A percentile compares a stretch with the other conserved stretches of the same genome.
phyloP scores from a whole-genome alignment of 768 basidiomycete species.

The Ramaria sp. region DNA sequence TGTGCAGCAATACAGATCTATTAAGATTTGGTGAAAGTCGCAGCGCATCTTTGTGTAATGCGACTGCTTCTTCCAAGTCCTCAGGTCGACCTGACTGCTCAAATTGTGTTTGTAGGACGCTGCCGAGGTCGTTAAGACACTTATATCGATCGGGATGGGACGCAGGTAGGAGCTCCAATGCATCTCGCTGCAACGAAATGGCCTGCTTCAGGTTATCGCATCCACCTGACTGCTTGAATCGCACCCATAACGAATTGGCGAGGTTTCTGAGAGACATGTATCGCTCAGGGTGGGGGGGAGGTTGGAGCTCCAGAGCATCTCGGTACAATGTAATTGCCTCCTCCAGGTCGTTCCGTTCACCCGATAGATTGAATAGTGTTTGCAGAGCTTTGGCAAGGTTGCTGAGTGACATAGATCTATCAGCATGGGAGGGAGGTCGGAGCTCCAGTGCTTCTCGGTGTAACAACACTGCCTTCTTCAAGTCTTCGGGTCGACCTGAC shows the following conservation, averaged over 20 bases:
- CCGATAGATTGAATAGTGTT: neutral
- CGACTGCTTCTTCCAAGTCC: slow-evolving; percentile 17
- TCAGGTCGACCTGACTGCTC: too few species aligned
- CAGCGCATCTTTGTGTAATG: slow-evolving; percentile 10
- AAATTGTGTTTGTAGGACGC: neutral
- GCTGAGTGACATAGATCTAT: slow-evolving; percentile 11
- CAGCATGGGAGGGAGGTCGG: slow-evolving; percentile 10
- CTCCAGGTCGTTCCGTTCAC: slow-evolving; percentile 10
- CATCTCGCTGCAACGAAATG: too few species aligned
- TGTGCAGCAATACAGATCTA: too few species aligned
- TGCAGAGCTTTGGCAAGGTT: slow-evolving; percentile 1
- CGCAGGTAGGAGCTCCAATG: slow-evolving; percentile 6
- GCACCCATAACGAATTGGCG: neutral
- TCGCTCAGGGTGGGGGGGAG: too few species aligned
- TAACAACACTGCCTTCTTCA: slow-evolving; percentile 1
- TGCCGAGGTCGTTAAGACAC: too few species aligned
- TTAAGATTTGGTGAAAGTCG: too few species aligned
- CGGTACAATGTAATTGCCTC: slow-evolving; percentile 14
- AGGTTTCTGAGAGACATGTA: neutral
- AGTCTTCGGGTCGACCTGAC: neutral
- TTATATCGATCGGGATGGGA: too few species aligned
- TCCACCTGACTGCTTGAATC: slow-evolving; percentile 2
- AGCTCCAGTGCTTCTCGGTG: slow-evolving; percentile 9
- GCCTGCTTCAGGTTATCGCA: slow-evolving; percentile 2
- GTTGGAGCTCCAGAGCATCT: slow-evolving; percentile 4